phyloP scores from a whole-genome alignment of 1,139 yeast genomes.

The Debaryomyces nepalensis region DNA sequence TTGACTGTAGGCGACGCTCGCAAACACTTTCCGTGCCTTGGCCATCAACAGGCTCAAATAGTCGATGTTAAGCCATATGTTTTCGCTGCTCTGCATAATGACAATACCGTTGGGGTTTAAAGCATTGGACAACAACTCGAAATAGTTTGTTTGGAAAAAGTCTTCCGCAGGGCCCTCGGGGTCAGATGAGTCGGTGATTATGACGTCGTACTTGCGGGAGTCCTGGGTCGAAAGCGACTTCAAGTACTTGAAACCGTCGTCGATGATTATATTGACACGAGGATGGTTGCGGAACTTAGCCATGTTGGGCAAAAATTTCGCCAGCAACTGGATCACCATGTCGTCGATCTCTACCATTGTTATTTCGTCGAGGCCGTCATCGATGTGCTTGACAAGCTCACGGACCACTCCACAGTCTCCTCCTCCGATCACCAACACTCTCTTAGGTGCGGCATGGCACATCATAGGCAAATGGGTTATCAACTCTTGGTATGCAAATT shows the following conservation, averaged over 20 bases:
- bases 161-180: conserved; percentile 99
- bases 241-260: conserved; percentile 88
- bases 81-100: conserved; percentile 91
- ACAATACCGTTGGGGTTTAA: conserved; percentile 76
- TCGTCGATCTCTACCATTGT: conserved; percentile 92
- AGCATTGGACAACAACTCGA: conserved; percentile 70
- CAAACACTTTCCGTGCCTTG: conserved; percentile 74
- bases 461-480: conserved; percentile 79
- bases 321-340: conserved; percentile 76
- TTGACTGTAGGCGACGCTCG: conserved; percentile 77
- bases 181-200: conserved; percentile 94
- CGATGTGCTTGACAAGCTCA: conserved; percentile 77
- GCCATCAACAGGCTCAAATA: conserved; percentile 62
- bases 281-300: conserved; percentile 72
- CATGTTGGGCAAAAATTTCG: conserved; percentile 80
- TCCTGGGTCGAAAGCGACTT: conserved; percentile 35
- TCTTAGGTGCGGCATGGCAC: conserved; percentile 73
- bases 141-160: conserved; percentile 84
- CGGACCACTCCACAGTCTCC: conserved; percentile 94
- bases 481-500: conserved; percentile 89
- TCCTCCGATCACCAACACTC: conserved; percentile 87
- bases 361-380: conserved; percentile 61
- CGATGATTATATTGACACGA: conserved; percentile 72
- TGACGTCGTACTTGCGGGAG: conserved; percentile 67
- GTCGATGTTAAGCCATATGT: conserved; percentile 83